Evolutionary conservation across 1,284 basidiomycete species (phyloP), one percentile per base, ranked within the genome.

Genomic region (Tilletia indica): DNA sequence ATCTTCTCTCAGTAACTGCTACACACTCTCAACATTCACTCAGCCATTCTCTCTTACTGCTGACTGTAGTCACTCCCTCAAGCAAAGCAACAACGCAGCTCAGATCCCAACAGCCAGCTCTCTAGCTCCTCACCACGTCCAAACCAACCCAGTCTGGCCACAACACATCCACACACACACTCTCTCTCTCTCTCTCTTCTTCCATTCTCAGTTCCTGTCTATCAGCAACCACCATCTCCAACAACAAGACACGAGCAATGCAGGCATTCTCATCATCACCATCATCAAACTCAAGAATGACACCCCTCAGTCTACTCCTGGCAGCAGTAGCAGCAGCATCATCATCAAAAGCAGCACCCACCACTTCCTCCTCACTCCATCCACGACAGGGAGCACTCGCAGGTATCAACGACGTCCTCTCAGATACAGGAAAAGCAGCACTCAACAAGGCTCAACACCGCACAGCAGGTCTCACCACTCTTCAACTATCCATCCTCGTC

Each of bases 141-240:
- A 58, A 31, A 58, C 56, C 21, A 31, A 58, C n/a, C 34, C 56
- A 58, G 56, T 58, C 56, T 58, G 21, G 21, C 51, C 51, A 31
- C 51, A 12, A n/a, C 56, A 8, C 12, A 25, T 14, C 42, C 42
- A 58, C 21, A 58, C 56, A 58, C 56, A 58, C 56, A 38, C 56
- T 31, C 19, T 54, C 51, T 49, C 48, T 49, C 48, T 49, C 2
- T 12, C 48, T 49, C 48, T 49, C 51, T 54, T 58, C 34, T 34
- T n/a, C 21, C 56, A 31, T 31, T 25, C 56, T 31, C 56, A 58
- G 25, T 8, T 54, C 19, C 16, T 54, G n/a, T 16, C 6, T 8
- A 54, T 9, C 51, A 54, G 34, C 56, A 4, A 58, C 56, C 56
- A 58, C 14, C 56, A 58, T n/a, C 56, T 2, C 12, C 16, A 58